Conservation (phyloP, 441 rosid species). For the Gossypium lobatum region DNA sequence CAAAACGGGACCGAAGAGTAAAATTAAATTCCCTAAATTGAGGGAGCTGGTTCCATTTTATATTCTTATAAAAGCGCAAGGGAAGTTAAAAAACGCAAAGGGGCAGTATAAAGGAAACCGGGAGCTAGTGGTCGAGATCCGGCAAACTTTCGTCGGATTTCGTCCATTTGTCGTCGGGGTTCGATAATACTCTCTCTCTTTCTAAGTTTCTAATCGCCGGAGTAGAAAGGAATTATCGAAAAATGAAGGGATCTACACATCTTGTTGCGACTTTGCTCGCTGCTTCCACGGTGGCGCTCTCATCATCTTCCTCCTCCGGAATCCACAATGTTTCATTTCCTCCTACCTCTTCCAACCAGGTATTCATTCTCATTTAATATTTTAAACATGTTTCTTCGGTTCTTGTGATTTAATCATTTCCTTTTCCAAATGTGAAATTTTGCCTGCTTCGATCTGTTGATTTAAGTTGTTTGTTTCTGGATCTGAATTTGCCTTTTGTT, state of each 20-base stretch:
- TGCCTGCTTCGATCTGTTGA: not conserved
- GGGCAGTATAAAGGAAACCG: not conserved
- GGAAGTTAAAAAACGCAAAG: not conserved
- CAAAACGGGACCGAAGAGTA: conserved; percentile 18
- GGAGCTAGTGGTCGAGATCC: conserved; percentile 45
- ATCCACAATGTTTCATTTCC: conserved; percentile 7
- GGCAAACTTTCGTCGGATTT: conserved; percentile 57
- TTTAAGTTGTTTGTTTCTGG: not conserved
- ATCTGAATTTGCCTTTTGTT: not conserved
- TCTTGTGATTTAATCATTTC: not conserved
- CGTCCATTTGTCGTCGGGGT: conserved; percentile 16
- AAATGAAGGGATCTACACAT: conserved; percentile 54
- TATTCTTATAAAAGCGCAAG: not conserved
- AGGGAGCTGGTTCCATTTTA: not conserved
- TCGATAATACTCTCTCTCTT: not conserved
- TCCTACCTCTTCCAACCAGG: conserved; percentile 22
- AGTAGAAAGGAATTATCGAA: not conserved
- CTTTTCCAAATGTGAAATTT: not conserved
- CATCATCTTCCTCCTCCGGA: conserved; percentile 31
- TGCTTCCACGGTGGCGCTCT: conserved; percentile 56
- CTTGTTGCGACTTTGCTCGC: conserved; percentile 54
- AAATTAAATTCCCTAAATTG: conserved; percentile 19
- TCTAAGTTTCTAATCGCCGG: not conserved
- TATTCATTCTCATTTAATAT: conserved; percentile 3
- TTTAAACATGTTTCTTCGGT: not conserved